These are phyloP conservation scores for Sphagnum contortum DNA, from an alignment of 225 moss, liverwort and hornwort species.

Conservation along the genomic window DNA sequence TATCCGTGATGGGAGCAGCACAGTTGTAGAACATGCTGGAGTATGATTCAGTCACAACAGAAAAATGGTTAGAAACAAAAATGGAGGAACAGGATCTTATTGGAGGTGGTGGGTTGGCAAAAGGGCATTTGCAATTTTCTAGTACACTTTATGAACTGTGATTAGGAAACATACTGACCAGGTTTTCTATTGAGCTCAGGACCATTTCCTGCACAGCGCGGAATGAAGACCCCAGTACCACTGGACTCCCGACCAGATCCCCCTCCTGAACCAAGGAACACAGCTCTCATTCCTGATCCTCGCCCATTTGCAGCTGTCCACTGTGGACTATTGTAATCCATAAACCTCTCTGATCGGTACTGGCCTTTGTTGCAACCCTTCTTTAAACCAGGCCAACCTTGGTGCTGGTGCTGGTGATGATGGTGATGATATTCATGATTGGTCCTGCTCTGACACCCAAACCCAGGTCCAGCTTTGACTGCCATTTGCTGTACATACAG, in stretches of 20 bases:
- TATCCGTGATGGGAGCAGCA: conserved; percentile 36
- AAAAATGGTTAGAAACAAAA: too few species aligned
- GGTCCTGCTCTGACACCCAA: too few species aligned
- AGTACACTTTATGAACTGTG: too few species aligned
- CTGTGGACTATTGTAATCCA: conserved; percentile 28
- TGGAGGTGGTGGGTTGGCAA: too few species aligned
- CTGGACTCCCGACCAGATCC: conserved; percentile 66
- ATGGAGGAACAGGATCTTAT: too few species aligned
- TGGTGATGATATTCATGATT: too few species aligned
- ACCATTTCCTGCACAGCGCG: conserved; percentile 34
- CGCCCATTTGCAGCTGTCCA: conserved; percentile 33
- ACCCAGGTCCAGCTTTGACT: too few species aligned
- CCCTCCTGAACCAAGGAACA: conserved; percentile 50
- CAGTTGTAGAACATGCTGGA: conserved; percentile 41
- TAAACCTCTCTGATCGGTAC: conserved; percentile 24
- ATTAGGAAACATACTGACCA: too few species aligned
- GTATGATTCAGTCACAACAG: too few species aligned
- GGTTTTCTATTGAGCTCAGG: too few species aligned
- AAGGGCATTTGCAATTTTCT: too few species aligned
- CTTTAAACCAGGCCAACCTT: conserved; percentile 5
- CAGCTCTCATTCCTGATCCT: conserved; percentile 84
- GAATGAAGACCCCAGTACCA: conserved; percentile 90
- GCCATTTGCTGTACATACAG: too few species aligned
- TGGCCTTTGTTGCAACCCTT: conserved; percentile 10
- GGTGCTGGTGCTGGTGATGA: conserved; percentile 7